Conservation (phyloP, 306 rosid genomes). For the Sesbania bispinosa region DNA sequence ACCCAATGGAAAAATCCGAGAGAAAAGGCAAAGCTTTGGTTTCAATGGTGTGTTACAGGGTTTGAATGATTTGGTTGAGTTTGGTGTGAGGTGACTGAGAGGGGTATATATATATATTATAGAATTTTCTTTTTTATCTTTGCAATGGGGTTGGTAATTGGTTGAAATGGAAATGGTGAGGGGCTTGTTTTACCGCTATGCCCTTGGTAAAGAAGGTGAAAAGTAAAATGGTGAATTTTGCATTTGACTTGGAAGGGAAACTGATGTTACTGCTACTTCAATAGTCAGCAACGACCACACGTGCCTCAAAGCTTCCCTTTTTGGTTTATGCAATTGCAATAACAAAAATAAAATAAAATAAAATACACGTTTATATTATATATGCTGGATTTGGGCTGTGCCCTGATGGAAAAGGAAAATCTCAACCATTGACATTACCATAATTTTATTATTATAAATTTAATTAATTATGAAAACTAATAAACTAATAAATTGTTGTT, state of each 20-base stretch:
- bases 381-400: too few relatives aligned
- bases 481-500: too few relatives aligned
- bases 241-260: background rate
- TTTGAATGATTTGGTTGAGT: slow-evolving; percentile 6
- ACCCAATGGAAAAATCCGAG: background rate
- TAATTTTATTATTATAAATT: too few relatives aligned
- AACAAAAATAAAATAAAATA: background rate
- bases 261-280: background rate
- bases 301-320: background rate
- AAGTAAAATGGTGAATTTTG: background rate
- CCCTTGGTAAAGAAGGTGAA: slow-evolving; percentile 17
- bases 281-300: slow-evolving; percentile 4
- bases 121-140: background rate
- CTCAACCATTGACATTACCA: too few relatives aligned
- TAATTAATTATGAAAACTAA: too few relatives aligned
- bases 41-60: background rate
- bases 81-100: background rate
- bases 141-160: background rate
- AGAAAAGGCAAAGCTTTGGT: background rate
- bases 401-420: too few relatives aligned
- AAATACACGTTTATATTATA: too few relatives aligned
- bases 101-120: background rate
- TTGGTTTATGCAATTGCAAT: background rate
- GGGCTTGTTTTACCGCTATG: slow-evolving; percentile 19
- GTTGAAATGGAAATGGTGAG: background rate